Evolutionary conservation across 257 asterid species (phyloP), one percentile per base, ranked within the genome.

Genomic region (Solanum verrucosum): DNA sequence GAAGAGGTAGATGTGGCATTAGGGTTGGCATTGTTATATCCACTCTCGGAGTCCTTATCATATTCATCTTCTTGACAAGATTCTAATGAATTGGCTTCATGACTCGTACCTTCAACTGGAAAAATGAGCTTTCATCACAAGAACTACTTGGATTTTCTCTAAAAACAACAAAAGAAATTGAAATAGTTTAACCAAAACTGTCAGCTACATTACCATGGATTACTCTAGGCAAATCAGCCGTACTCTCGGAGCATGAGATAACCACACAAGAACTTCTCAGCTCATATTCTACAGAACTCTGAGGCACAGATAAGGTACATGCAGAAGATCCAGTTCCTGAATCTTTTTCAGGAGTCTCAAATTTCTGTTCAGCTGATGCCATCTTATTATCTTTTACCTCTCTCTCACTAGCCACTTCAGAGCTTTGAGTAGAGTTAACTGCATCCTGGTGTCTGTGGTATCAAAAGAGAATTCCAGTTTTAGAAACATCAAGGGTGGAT

Each of bases 401-500:
- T 74, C 38, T 78, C 42, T 73, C 85, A 71, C 63, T 70, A 73
- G 85, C 86, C 90, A 88, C 88, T 42, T 44, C 56, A 34, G 90
- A 89, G 90, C 88, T 91, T 90, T 83, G 93, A 92, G 89, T 37
- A 88, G 87, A 87, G 84, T 85, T 84, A 84, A 72, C 91, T 77
- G 91, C 89, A 87, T 89, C 82, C 83, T 59, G 93, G 78, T 73
- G 86, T 91, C 98, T 82, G 42, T 25, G 42, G 85, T 46, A 82
- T 49, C 70, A 49, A 82, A 82, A 49, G 20, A 82, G 56, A 37
- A 35, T 49, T 75, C 88, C 75, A 89, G 84, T 21, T 68, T 75
- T 70, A 60, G 42, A 74, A 82, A 82, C 70, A 82, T 81, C 70
- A 81, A 49, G 42, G 29, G 68, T 81, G 70, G 67, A 46, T 46